These are phyloP conservation scores for Vishniacozyma victoriae DNA, from an alignment of 768 basidiomycete species.

Conservation along the genomic window DNA sequence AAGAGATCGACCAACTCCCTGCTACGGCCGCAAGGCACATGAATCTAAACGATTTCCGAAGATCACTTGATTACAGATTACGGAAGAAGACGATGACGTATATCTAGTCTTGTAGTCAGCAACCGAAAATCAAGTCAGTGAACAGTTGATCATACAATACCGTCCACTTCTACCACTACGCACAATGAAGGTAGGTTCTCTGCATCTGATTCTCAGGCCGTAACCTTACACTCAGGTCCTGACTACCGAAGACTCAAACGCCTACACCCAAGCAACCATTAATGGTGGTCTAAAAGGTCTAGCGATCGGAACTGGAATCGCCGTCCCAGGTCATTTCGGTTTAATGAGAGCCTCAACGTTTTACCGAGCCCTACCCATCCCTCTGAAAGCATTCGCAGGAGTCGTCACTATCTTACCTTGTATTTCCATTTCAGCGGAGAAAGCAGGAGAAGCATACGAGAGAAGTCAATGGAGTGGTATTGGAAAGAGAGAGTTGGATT, in stretches of 20 bases:
- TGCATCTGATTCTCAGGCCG: too few relatives aligned
- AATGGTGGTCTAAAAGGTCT: conserved; percentile 34
- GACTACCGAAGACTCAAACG: not conserved
- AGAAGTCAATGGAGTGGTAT: conserved; percentile 33
- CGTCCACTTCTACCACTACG: too few relatives aligned
- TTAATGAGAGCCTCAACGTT: conserved; percentile 15
- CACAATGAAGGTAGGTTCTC: too few relatives aligned
- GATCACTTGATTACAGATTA: too few relatives aligned
- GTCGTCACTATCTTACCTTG: conserved; percentile 33
- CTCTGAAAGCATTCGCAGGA: conserved; percentile 37
- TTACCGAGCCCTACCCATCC: conserved; percentile 34
- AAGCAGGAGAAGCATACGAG: conserved; percentile 41
- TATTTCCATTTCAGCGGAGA: conserved; percentile 39
- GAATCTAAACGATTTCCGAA: too few relatives aligned
- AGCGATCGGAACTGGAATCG: conserved; percentile 21
- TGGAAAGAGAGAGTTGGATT: conserved; percentile 33
- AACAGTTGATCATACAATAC: too few relatives aligned
- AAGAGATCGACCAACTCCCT: too few relatives aligned
- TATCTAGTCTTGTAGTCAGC: too few relatives aligned
- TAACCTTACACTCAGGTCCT: too few relatives aligned
- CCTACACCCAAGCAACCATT: conserved; percentile 27
- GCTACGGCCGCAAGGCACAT: too few relatives aligned
- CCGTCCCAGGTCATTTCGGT: conserved; percentile 22
- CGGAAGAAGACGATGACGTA: too few relatives aligned
- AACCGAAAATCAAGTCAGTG: too few relatives aligned